These are phyloP conservation scores for Hemisphaericaspora nanyangensis DNA, from an alignment of 805 yeast species.

Conservation along the genomic window DNA sequence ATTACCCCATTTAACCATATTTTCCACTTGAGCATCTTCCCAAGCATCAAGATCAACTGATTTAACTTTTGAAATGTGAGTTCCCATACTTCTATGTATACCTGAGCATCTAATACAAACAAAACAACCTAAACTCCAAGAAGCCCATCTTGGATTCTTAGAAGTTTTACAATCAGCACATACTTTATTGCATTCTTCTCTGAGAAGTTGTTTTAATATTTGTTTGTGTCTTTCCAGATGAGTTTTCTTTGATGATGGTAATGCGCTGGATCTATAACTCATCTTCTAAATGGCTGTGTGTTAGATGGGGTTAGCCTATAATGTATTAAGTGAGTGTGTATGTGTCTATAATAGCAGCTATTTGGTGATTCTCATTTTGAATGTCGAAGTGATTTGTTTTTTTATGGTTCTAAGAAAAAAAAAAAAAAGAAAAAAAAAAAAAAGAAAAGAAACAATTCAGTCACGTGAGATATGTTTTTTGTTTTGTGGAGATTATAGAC, in stretches of 20 bases:
- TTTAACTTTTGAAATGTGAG: slow-evolving; percentile 89
- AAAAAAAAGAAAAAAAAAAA: too few relatives aligned
- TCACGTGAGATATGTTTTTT: too few relatives aligned
- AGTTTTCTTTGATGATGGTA: slow-evolving; percentile 42
- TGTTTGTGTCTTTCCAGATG: slow-evolving; percentile 58
- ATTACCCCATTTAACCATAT: slow-evolving; percentile 86
- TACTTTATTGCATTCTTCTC: slow-evolving; percentile 68
- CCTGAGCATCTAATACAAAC: slow-evolving; percentile 95
- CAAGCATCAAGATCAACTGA: slow-evolving; percentile 94
- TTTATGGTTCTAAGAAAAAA: too few relatives aligned
- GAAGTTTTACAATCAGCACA: slow-evolving; percentile 93
- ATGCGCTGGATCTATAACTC: slow-evolving; percentile 20
- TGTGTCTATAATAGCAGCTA: too few relatives aligned
- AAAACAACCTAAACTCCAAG: slow-evolving; percentile 92
- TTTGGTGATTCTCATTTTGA: too few relatives aligned
- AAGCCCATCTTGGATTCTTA: slow-evolving; percentile 95
- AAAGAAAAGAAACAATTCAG: too few relatives aligned
- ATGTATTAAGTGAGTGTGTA: too few relatives aligned
- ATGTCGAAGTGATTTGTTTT: too few relatives aligned
- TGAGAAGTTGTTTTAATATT: slow-evolving; percentile 68
- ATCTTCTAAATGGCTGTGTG: too few relatives aligned
- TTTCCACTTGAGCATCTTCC: slow-evolving; percentile 87
- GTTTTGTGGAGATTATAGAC: too few relatives aligned
- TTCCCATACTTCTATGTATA: slow-evolving; percentile 91
- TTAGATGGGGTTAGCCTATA: too few relatives aligned